These are phyloP conservation scores for Umbelopsis ramanniana DNA, from an alignment of 192 early-diverging fungal genomes.

Conservation along the genomic window DNA sequence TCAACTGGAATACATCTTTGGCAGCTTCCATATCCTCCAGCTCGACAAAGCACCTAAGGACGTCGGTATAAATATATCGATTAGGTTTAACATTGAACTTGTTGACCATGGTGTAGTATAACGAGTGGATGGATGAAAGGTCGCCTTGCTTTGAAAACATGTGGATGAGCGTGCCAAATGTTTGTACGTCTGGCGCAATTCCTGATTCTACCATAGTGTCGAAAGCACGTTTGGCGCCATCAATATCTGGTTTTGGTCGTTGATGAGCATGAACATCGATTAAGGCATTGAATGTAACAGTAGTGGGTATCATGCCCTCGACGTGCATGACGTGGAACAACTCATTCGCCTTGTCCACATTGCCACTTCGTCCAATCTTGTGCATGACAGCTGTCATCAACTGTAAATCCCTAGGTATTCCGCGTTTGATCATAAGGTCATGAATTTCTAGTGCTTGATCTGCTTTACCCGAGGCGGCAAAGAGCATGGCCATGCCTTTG, in stretches of 20 bases:
- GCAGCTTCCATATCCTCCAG: conserved; percentile 25
- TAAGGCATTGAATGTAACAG: conserved; percentile 50
- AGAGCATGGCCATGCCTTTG: conserved; percentile 38
- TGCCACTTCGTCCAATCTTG: conserved; percentile 33
- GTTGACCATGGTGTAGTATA: conserved; percentile 53
- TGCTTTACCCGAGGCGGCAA: conserved; percentile 33
- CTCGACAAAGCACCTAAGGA: conserved; percentile 34
- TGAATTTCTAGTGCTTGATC: conserved; percentile 39
- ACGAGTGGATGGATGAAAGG: conserved; percentile 29
- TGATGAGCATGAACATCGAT: conserved; percentile 48
- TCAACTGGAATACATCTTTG: conserved; percentile 18
- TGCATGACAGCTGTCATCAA: conserved; percentile 41
- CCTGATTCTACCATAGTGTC: conserved; percentile 38
- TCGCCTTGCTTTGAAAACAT: conserved; percentile 53
- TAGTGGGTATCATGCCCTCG: conserved; percentile 37
- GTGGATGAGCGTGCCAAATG: conserved; percentile 54
- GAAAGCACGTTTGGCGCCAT: conserved; percentile 47
- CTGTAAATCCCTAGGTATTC: conserved; percentile 28
- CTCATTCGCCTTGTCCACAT: conserved; percentile 35
- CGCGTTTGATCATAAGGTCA: conserved; percentile 34
- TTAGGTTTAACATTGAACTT: conserved; percentile 41
- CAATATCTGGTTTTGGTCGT: conserved; percentile 42
- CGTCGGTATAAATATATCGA: conserved; percentile 27
- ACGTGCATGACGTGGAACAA: conserved; percentile 38
- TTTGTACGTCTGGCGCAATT: conserved; percentile 46